Percentiles rank a stretch among this genome's conserved stretches.
Conservation (phyloP, 2,329 filamentous ascomycete species). For the Fusarium drepaniforme region DNA sequence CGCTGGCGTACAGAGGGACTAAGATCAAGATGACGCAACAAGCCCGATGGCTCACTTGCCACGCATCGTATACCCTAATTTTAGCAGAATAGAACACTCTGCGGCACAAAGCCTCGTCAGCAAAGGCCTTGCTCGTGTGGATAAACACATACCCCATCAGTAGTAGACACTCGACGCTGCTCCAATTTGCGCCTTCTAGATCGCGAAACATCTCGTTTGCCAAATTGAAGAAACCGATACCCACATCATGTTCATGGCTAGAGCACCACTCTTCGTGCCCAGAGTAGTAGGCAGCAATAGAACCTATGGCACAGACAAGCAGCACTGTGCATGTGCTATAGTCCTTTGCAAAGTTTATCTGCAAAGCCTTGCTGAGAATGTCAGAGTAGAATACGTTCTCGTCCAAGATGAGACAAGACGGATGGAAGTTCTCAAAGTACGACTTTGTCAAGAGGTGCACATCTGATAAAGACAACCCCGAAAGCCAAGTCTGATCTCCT, state of each 20-base stretch:
- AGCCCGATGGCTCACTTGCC: slow-evolving; percentile 24
- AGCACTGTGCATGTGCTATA: slow-evolving; percentile 12
- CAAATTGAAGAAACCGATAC: slow-evolving; percentile 23
- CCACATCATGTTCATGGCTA: neutral
- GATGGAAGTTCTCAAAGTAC: slow-evolving; percentile 29
- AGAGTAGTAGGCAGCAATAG: slow-evolving; percentile 13
- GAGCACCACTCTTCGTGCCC: slow-evolving; percentile 13
- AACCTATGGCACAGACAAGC: slow-evolving; percentile 13
- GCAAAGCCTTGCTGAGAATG: neutral
- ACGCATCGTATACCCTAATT: slow-evolving; percentile 22
- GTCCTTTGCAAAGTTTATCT: slow-evolving; percentile 1
- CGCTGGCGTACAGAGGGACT: slow-evolving; percentile 2
- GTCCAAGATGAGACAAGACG: slow-evolving; percentile 21
- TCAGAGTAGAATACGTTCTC: slow-evolving; percentile 20
- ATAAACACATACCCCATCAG: slow-evolving; percentile 21
- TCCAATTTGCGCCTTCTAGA: slow-evolving; percentile 14
- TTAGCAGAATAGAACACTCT: slow-evolving; percentile 29
- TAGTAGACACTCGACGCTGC: slow-evolving; percentile 23
- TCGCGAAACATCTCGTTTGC: slow-evolving; percentile 19
- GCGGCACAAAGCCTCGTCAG: neutral
- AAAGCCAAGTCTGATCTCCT: slow-evolving; percentile 11
- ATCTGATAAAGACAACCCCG: slow-evolving; percentile 16
- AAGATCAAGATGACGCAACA: slow-evolving; percentile 26
- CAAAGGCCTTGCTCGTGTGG: neutral
- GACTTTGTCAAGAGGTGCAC: slow-evolving; percentile 13